Base-by-base conservation (phyloP, 2,329 filamentous ascomycete genomes). In the Elsinoe perseae region DNA sequence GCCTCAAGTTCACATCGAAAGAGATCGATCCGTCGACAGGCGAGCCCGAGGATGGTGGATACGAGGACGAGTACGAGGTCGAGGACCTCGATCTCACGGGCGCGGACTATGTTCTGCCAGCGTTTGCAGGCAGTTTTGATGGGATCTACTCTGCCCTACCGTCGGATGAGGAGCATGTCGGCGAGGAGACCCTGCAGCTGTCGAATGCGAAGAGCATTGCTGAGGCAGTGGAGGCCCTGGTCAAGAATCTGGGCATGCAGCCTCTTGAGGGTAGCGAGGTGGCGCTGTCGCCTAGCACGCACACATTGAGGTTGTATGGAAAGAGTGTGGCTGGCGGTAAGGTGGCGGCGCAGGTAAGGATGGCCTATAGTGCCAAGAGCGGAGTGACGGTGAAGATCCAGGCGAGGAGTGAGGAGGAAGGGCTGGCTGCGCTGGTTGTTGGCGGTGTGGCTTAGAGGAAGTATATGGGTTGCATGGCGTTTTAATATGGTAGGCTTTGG, bases 51-150 rank as follows among this genome's bases (percentile, higher is more conserved):
- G 90, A 95, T 14, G 80, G 76, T 46, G 93, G 93, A 44, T 97
- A 97, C 70, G 92, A 97, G 54, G 93, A 98, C 67, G 93, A 98
- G 74, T 98, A 98, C 69, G 89, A 96, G 74, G 87, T 97, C 59
- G 89, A 93, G 60, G 90, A 96, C 68, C 83, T 97, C 59, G 91
- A 96, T 60, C 82, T 98, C 59, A 81, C 83, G 16, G 93, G 92
- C 58, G 90, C 89, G 63, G 93, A 98, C 72, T 98, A 96, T 72
- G 84, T 98, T 60, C 81, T 95, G 48, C 93, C 93, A 18, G 86
- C 89, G 1, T 98, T 95, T 71, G 91, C 91, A 16, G 87, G 91
- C 69, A 95, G 89, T 77, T 98, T 97, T 70, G 89, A 88, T 68
- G 89, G 95, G 66, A 82, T 97, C 48, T 98, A 92, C 92, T 89